A percentile compares a stretch with the other conserved stretches of the same genome.
Evolutionary conservation across 2,329 filamentous ascomycete genomes (phyloP).

Genomic region (Drechslerella dactyloides): DNA sequence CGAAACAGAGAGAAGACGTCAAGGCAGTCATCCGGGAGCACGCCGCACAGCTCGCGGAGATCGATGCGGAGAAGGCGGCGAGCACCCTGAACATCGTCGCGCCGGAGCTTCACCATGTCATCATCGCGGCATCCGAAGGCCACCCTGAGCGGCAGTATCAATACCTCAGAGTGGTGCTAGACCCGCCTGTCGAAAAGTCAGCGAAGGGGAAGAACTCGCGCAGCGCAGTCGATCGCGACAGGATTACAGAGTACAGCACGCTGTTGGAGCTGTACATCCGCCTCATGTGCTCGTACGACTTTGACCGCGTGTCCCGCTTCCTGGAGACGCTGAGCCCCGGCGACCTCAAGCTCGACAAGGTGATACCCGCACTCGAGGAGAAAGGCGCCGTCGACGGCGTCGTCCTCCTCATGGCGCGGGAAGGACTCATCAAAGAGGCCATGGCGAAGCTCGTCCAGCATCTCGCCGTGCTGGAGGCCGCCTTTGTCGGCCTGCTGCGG

Average conservation of each 20-base stretch:
- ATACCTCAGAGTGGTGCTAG: slow-evolving; percentile 79
- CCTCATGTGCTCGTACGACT: slow-evolving; percentile 86
- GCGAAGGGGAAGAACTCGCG: slow-evolving; percentile 13
- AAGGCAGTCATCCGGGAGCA: slow-evolving; percentile 70
- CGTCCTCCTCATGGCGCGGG: slow-evolving; percentile 85
- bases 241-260: slow-evolving; percentile 59
- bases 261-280: slow-evolving; percentile 85
- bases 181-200: slow-evolving; percentile 61
- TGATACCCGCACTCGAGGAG: slow-evolving; percentile 86
- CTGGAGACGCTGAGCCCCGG: slow-evolving; percentile 76
- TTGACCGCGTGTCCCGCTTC: slow-evolving; percentile 82
- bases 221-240: slow-evolving; percentile 31
- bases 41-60: slow-evolving; percentile 69
- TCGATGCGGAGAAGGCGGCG: slow-evolving; percentile 72
- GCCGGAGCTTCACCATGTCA: slow-evolving; percentile 69
- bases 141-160: slow-evolving; percentile 71
- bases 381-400: slow-evolving; percentile 91
- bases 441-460: slow-evolving; percentile 87
- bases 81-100: slow-evolving; percentile 68
- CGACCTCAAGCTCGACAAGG: slow-evolving; percentile 76
- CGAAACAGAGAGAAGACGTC: slow-evolving; percentile 76
- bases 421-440: slow-evolving; percentile 80
- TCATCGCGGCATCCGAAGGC: slow-evolving; percentile 69
- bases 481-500: slow-evolving; percentile 75
- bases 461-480: slow-evolving; percentile 77